A percentile compares a stretch with the other conserved stretches of the same genome.
phyloP scores from a whole-genome alignment of 345 rosid genomes.

The Eucalyptus cloeziana region DNA sequence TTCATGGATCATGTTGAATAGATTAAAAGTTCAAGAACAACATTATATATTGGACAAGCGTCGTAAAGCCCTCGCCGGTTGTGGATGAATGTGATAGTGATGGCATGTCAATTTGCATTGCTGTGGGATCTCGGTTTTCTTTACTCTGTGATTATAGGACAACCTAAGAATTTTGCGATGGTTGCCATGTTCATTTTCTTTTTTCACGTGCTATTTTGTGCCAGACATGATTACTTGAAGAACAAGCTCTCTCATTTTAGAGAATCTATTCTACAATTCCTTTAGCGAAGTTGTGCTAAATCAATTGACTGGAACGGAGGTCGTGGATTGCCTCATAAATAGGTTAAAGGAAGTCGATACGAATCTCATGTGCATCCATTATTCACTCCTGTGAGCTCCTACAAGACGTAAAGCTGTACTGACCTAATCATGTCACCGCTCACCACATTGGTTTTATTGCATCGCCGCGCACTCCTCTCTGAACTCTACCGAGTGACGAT shows the following conservation, averaged over 20 bases:
- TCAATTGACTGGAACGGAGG: not conserved
- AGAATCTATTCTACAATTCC: not conserved
- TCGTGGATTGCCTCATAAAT: not conserved
- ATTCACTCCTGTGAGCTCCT: not conserved
- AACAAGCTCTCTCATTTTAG: not conserved
- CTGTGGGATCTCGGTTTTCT: not conserved
- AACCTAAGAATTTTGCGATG: not conserved
- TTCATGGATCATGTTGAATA: no score
- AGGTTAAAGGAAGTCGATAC: not conserved
- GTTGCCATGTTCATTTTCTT: not conserved
- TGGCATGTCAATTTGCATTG: not conserved
- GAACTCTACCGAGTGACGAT: not conserved
- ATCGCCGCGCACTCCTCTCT: not conserved
- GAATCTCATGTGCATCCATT: not conserved
- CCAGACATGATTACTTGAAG: not conserved
- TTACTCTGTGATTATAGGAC: not conserved
- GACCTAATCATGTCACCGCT: not conserved
- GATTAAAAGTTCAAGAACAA: no score
- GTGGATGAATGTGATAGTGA: not conserved
- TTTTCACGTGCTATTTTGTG: not conserved
- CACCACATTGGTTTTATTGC: not conserved
- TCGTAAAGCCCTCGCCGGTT: accelerated
- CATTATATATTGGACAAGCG: no score
- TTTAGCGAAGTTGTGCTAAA: not conserved
- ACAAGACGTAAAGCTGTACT: not conserved